phyloP scores from a whole-genome alignment of 768 basidiomycete species.

The Coprinopsis sp. region DNA sequence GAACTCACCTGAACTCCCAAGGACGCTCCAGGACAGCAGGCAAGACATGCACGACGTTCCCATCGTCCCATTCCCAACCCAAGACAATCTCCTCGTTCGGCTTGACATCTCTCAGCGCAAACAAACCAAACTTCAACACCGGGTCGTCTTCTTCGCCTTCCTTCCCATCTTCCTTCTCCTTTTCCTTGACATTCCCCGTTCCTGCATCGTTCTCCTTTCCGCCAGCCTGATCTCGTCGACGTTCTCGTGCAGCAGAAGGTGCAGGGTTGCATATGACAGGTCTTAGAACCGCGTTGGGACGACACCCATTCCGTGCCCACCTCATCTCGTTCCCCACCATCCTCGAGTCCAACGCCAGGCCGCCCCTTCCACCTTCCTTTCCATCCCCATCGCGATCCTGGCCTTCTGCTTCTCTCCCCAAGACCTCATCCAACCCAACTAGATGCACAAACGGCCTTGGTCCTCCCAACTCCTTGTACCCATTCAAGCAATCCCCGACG shows the following conservation, averaged over 20 bases:
- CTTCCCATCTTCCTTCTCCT: conserved; percentile 8
- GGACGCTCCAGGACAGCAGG: conserved; percentile 63
- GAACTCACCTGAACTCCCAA: conserved; percentile 52
- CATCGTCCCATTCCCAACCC: conserved; percentile 98
- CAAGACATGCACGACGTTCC: conserved; percentile 73
- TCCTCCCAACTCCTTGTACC: conserved; percentile 78
- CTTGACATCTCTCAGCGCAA: conserved; percentile 70
- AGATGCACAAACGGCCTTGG: conserved; percentile 83
- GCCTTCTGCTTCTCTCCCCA: conserved; percentile 79
- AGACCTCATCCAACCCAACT: conserved; percentile 67
- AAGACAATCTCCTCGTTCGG: conserved; percentile 83
- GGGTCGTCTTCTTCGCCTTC: conserved; percentile 22
- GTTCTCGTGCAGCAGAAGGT: conserved; percentile 8
- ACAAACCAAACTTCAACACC: conserved; percentile 69
- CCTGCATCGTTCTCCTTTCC: conserved; percentile 12
- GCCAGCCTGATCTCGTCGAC: conserved; percentile 11
- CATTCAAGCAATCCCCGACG: conserved; percentile 75
- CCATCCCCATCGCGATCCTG: too few species aligned
- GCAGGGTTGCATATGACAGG: conserved; percentile 40
- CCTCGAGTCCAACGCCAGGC: conserved; percentile 79
- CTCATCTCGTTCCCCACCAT: conserved; percentile 57
- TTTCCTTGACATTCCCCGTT: conserved; percentile 10
- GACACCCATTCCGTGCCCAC: conserved; percentile 62
- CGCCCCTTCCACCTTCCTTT: too few species aligned
- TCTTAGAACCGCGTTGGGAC: conserved; percentile 61